Conservation (phyloP, 352 stramenopile genomes). For the Globisporangium megalacanthum region DNA sequence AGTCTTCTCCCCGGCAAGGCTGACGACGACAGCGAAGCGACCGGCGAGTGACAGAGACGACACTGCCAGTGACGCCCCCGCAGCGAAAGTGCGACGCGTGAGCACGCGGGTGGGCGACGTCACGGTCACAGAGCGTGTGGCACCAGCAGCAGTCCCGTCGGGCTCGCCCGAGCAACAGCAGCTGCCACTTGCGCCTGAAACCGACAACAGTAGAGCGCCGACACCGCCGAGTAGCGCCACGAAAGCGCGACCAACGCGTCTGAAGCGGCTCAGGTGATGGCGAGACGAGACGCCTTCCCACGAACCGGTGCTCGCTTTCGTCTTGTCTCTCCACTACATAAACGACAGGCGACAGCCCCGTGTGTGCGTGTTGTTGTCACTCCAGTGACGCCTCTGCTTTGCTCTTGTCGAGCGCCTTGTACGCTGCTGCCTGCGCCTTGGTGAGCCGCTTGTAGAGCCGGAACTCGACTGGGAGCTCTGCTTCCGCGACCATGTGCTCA, state of each 20-base stretch:
- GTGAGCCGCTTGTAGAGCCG: conserved; percentile 41
- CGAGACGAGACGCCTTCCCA: background rate
- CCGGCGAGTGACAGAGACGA: background rate
- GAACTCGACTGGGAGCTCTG: conserved; percentile 41
- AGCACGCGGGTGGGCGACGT: conserved; percentile 11
- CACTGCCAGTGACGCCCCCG: background rate
- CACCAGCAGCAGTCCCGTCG: background rate
- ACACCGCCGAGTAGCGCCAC: conserved; percentile 3
- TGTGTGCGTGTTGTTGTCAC: too few relatives aligned
- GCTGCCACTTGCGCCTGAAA: background rate
- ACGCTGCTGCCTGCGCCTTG: conserved; percentile 22
- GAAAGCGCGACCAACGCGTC: conserved; percentile 14
- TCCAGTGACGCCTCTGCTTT: background rate
- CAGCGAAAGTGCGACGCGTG: conserved; percentile 13
- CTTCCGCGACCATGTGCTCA: conserved; percentile 33
- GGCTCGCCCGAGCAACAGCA: background rate
- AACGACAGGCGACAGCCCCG: too few relatives aligned
- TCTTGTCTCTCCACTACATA: too few relatives aligned
- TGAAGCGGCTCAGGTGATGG: conserved; percentile 17
- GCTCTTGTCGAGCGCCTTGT: conserved; percentile 15
- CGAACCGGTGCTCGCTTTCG: background rate
- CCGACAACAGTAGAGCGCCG: background rate
- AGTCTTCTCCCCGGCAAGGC: background rate
- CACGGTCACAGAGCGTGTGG: conserved; percentile 9
- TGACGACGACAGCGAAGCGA: background rate